phyloP scores from a whole-genome alignment of 2,329 filamentous ascomycete genomes.

The Diaporthe citriasiana region DNA sequence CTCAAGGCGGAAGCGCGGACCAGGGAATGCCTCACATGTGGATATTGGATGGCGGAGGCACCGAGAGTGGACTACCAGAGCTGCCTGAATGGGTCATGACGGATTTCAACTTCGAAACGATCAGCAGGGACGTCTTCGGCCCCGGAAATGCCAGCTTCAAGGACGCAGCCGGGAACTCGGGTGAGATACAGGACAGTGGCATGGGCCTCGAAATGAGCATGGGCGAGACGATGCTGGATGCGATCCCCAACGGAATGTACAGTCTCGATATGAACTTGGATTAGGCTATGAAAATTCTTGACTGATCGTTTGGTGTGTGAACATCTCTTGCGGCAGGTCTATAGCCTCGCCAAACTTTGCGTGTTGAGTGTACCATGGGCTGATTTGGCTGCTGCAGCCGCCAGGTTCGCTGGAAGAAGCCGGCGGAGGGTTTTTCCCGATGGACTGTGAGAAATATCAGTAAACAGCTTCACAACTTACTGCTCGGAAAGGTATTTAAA shows the following conservation, averaged over 20 bases:
- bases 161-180: not conserved
- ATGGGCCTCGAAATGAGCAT: constrained; percentile 19
- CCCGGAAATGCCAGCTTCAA: not conserved
- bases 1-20: not conserved
- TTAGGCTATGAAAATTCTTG: not conserved
- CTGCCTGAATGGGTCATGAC: constrained; percentile 39
- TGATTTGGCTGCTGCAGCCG: not conserved
- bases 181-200: not conserved
- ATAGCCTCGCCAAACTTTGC: not conserved
- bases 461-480: too few species aligned
- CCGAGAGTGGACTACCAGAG: not conserved
- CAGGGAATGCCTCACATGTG: constrained; percentile 7
- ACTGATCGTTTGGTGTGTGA: not conserved
- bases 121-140: constrained; percentile 16
- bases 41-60: not conserved
- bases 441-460: constrained; percentile 19
- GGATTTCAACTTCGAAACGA: constrained; percentile 37
- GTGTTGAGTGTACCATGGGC: too few species aligned
- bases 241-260: constrained; percentile 33
- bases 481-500: too few species aligned
- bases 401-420: constrained; percentile 33
- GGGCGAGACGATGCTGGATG: constrained; percentile 24
- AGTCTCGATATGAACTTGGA: constrained; percentile 36
- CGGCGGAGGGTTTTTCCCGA: constrained; percentile 39
- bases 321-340: not conserved